Evolutionary conservation across 1,139 yeast species (phyloP).

Genomic region (Candida sp.): DNA sequence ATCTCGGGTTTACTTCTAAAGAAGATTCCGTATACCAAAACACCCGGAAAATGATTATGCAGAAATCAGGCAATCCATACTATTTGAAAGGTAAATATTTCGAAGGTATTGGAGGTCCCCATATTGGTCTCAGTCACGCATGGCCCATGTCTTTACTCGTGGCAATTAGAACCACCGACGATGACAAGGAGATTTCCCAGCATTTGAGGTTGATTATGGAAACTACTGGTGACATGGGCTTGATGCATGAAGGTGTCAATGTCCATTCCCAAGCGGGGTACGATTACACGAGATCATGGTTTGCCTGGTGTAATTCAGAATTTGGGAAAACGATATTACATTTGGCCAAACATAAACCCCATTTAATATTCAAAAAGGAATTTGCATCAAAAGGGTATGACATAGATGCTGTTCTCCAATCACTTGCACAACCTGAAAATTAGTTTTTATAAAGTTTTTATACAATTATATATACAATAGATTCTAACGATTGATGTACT

Average conservation of each 20-base stretch:
- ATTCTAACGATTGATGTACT: slow-evolving; percentile 46
- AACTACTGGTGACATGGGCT: slow-evolving; percentile 70
- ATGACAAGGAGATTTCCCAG: slow-evolving; percentile 61
- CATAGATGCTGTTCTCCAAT: slow-evolving; percentile 20
- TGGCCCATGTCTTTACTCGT: slow-evolving; percentile 90
- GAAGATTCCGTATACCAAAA: slow-evolving; percentile 66
- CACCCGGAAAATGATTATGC: slow-evolving; percentile 73
- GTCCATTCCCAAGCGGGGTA: slow-evolving; percentile 52
- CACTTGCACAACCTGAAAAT: slow-evolving; percentile 1
- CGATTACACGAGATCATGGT: slow-evolving; percentile 75
- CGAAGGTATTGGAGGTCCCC: slow-evolving; percentile 89
- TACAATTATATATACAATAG: no score
- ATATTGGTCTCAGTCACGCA: slow-evolving; percentile 73
- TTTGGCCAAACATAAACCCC: slow-evolving; percentile 71
- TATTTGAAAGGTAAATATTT: slow-evolving; percentile 59
- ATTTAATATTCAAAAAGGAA: slow-evolving; percentile 56
- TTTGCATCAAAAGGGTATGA: slow-evolving; percentile 24
- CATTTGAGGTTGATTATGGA: slow-evolving; percentile 51
- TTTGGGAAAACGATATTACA: slow-evolving; percentile 82
- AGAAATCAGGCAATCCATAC: slow-evolving; percentile 75
- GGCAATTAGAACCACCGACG: slow-evolving; percentile 69
- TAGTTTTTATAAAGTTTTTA: not conserved
- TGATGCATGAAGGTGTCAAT: slow-evolving; percentile 81
- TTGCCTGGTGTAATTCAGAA: slow-evolving; percentile 93
- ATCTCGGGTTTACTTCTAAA: slow-evolving; percentile 58